Conservation (phyloP, 257 asterid genomes). For the Haberlea rhodopensis region DNA sequence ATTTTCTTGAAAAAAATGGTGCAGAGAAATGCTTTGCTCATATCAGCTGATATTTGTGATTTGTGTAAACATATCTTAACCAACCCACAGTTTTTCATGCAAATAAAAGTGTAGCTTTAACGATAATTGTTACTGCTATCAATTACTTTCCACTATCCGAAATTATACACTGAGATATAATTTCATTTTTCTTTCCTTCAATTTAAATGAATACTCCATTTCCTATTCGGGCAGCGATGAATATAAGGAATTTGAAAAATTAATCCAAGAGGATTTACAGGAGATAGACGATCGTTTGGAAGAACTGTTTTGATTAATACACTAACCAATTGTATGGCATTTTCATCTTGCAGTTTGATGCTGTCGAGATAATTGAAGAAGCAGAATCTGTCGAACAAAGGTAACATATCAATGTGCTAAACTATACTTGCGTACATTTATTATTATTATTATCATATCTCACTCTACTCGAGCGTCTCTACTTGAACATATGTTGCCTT, state of each 20-base stretch:
- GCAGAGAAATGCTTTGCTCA: background rate
- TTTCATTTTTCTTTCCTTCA: background rate
- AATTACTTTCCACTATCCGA: conserved; percentile 1
- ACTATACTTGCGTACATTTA: background rate
- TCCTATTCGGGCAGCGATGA: conserved; percentile 61
- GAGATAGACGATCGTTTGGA: conserved; percentile 82
- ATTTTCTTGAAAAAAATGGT: background rate
- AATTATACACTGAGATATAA: conserved; percentile 15
- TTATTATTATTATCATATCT: conserved; percentile 20
- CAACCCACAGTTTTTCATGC: background rate
- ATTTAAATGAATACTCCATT: conserved; percentile 13
- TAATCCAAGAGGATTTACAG: conserved; percentile 79
- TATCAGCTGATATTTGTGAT: background rate
- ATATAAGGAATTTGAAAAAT: conserved; percentile 88
- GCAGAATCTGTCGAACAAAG: conserved; percentile 80
- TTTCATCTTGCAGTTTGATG: conserved; percentile 65
- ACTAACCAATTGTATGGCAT: conserved; percentile 18
- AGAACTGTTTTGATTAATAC: conserved; percentile 35
- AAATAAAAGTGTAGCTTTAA: background rate
- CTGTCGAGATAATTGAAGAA: conserved; percentile 90
- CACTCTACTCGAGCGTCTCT: conserved; percentile 16
- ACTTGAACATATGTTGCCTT: conserved; percentile 17
- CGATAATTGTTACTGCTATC: conserved; percentile 1
- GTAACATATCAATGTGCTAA: conserved; percentile 35
- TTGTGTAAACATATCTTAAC: conserved; percentile 3